These are phyloP conservation scores for Mycena pura DNA, from an alignment of 768 basidiomycete genomes.

Conservation along the genomic window DNA sequence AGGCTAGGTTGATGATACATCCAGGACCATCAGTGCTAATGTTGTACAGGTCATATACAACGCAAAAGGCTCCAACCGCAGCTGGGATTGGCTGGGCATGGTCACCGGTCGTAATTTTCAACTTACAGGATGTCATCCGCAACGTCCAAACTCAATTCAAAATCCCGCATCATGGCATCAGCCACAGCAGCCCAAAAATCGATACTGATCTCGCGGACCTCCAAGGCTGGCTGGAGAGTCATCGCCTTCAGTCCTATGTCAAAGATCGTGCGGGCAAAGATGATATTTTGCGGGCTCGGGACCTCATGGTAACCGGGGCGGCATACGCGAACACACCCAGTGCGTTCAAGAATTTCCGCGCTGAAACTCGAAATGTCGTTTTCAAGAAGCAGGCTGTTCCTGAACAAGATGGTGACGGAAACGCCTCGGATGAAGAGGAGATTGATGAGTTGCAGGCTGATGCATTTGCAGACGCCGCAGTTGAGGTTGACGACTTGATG, in stretches of 20 bases:
- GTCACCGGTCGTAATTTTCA: slow-evolving; percentile 23
- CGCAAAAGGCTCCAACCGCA: slow-evolving; percentile 15
- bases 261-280: background rate
- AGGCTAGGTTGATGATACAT: background rate
- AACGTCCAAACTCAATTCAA: slow-evolving; percentile 16
- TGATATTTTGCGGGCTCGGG: background rate
- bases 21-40: too few relatives aligned
- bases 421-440: background rate
- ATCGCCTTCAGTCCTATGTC: slow-evolving; percentile 17
- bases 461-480: too few relatives aligned
- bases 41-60: slow-evolving; percentile 17
- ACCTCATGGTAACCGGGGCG: background rate
- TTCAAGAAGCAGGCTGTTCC: background rate
- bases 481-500: slow-evolving; percentile 5
- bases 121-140: slow-evolving; percentile 20
- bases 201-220: background rate
- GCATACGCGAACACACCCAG: background rate
- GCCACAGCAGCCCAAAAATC: slow-evolving; percentile 14
- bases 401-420: background rate
- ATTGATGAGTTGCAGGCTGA: background rate
- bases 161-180: slow-evolving; percentile 8
- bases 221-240: background rate
- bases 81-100: slow-evolving; percentile 26
- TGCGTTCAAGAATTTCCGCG: background rate
- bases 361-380: background rate